Evolutionary conservation across 2,329 filamentous ascomycete genomes (phyloP), one percentile per base, ranked within the genome.

Genomic region (Pseudocercospora musae): DNA sequence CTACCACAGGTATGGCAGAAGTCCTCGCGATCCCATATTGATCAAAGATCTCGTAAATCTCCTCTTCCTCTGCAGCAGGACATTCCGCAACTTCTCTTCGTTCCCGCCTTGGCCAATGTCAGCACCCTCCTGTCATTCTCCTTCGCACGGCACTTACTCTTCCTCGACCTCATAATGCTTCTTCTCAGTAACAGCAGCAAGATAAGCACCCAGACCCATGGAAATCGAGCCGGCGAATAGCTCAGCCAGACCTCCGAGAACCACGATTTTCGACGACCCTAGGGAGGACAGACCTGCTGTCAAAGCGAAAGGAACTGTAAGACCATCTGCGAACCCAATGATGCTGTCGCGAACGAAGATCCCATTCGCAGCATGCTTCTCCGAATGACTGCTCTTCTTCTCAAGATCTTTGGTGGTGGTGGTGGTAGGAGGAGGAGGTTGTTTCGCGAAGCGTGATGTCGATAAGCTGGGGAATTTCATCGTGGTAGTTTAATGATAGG

Each of bases 291-390:
- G 80, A 13, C 90, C 90, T 0, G 90, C 90, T 0, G 89, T 92
- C 40, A 93, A 80, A 15, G 90, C 90, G 69, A 93, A 93, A 0
- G 90, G 90, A 0, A 93, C 90, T 0, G 90, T 93, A 68, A 93
- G 81, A 15, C 90, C 90, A 71, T 93, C 90, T 0, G 89, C 88
- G 69, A 92, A 87, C 58, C 90, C 90, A 68, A 93, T 88, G 63
- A 90, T 91, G 65, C 87, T 82, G 74, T 91, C 87, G 50, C 84
- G 81, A 15, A 88, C 76, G 57, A 85, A 71, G 60, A 79, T 77
- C 63, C 75, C 75, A 68, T 81, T 73, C 8, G 48, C 55, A 10
- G 59, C 40, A 31, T 66, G 64, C 18, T 57, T 46, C 11, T 59
- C 59, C 1, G 57, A 23, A 54, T 67, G 65, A 37, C 50, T 46